Base-by-base conservation (phyloP, 257 asterid species). In the Scutellaria minor region DNA sequence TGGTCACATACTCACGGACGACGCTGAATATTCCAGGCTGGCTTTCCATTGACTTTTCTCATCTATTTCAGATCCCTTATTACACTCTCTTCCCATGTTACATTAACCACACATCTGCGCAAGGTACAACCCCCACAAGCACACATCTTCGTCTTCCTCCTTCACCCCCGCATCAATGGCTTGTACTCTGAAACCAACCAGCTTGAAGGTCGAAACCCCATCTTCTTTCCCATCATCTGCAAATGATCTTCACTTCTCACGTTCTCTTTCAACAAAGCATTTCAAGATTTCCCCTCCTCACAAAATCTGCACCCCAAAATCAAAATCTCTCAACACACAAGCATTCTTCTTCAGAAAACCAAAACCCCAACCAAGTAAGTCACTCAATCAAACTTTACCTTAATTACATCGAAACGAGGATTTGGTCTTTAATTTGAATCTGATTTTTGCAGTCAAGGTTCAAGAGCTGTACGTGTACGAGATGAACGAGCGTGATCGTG, bases 381-480 rank as follows among this genome's bases (percentile, higher is more conserved):
- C 6, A 18, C 18, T 18, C 18, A 31, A 31, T 4, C 37, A 6
- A 35, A 11, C 5, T 27, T 14, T 12, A 50, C 39, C 18, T 13
- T 5, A 13, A 66, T 31, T 31, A 31, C 37, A 47, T 6, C 10
- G 47, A 44, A 9, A 44, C 47, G 47, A 9, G 11, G 47, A 1
- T 9, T 1, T 7, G 10, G 11, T 44, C 11, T 44, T 44, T 22
- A 24, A 57, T 7, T 9, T 4, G 42, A 4, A 62, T 31, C 35
- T 11, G 39, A 47, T 10, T 12, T 18, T 37, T 24, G 4, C 83
- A 88, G 95, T 62, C 14, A 86, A 78, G 80, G 84, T 83, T 66
- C 92, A 88, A 47, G 90, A 88, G 54, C 65, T 84, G 7, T 76
- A 71, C 68, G 88, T 86, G 9, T 86, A 86, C 77, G 95, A 88